These are phyloP conservation scores for Citrus hindsii DNA, from an alignment of 345 rosid species.

Conservation along the genomic window DNA sequence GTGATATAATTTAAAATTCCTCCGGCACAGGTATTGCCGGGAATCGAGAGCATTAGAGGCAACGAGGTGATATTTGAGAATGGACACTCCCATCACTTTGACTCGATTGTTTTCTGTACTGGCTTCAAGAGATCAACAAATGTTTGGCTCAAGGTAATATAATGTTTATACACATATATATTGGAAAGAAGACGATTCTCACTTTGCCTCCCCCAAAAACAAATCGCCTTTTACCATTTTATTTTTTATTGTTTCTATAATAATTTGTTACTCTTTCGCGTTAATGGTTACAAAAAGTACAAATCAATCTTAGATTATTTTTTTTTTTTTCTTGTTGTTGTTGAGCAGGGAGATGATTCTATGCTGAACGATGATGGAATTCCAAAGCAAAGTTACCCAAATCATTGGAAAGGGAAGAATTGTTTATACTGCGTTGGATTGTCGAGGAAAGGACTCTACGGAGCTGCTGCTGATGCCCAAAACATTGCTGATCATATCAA, in stretches of 20 bases:
- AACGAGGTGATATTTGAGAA: slow-evolving; percentile 37
- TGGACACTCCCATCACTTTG: slow-evolving; percentile 39
- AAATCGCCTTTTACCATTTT: too few species aligned
- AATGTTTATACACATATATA: neutral
- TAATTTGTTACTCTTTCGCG: too few species aligned
- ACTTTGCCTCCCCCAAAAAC: too few species aligned
- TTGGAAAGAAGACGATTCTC: too few species aligned
- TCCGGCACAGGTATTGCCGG: slow-evolving; percentile 45
- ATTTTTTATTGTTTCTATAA: too few species aligned
- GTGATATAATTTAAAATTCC: too few species aligned
- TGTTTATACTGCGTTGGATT: slow-evolving; percentile 48
- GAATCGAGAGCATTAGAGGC: slow-evolving; percentile 39
- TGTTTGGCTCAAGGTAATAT: slow-evolving; percentile 34
- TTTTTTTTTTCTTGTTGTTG: too few species aligned
- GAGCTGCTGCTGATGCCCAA: slow-evolving; percentile 32
- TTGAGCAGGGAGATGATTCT: slow-evolving; percentile 37
- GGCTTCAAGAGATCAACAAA: slow-evolving; percentile 36
- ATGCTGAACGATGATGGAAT: slow-evolving; percentile 44
- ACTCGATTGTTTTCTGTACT: slow-evolving; percentile 60
- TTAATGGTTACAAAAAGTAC: too few species aligned
- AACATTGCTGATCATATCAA: slow-evolving; percentile 42
- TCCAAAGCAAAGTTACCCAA: slow-evolving; percentile 35
- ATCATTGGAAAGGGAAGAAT: slow-evolving; percentile 53
- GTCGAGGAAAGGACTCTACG: slow-evolving; percentile 43
- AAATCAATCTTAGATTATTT: too few species aligned